phyloP scores from a whole-genome alignment of 2,329 filamentous ascomycete species.

The Microsporum canis region DNA sequence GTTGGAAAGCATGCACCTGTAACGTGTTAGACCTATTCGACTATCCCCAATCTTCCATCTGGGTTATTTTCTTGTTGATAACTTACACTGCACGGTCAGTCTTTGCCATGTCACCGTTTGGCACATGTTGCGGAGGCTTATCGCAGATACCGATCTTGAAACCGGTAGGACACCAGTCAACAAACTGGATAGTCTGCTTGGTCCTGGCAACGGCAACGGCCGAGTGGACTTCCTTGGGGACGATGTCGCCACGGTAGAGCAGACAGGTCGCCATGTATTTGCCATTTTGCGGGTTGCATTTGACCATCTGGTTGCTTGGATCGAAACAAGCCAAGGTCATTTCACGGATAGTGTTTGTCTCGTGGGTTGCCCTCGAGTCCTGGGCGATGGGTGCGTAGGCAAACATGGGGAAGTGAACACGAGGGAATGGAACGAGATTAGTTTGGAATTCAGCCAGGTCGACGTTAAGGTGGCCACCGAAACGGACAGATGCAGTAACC shows the following conservation, averaged over 20 bases:
- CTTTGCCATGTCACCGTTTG: slow-evolving; percentile 42
- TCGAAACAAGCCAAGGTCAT: slow-evolving; percentile 50
- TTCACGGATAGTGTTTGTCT: slow-evolving; percentile 94
- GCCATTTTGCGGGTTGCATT: slow-evolving; percentile 54
- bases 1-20: slow-evolving; percentile 51
- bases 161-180: slow-evolving; percentile 58
- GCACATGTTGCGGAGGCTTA: slow-evolving; percentile 46
- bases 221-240: slow-evolving; percentile 49
- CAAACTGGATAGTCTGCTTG: slow-evolving; percentile 53
- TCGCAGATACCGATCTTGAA: slow-evolving; percentile 61
- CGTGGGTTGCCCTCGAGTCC: slow-evolving; percentile 63
- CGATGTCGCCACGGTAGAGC: slow-evolving; percentile 55
- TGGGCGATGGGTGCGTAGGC: slow-evolving; percentile 54
- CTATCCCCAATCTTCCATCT: neutral
- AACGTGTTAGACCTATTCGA: neutral
- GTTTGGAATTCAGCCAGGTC: slow-evolving; percentile 60
- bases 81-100: slow-evolving; percentile 41
- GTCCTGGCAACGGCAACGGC: slow-evolving; percentile 53
- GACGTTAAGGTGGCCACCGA: slow-evolving; percentile 56
- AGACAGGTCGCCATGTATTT: slow-evolving; percentile 60
- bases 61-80: neutral
- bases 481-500: slow-evolving; percentile 54
- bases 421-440: slow-evolving; percentile 56
- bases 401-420: slow-evolving; percentile 57
- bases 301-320: slow-evolving; percentile 59